Conservation (phyloP, 108 stramenopile species). For the Cyclotella distinguenda region DNA sequence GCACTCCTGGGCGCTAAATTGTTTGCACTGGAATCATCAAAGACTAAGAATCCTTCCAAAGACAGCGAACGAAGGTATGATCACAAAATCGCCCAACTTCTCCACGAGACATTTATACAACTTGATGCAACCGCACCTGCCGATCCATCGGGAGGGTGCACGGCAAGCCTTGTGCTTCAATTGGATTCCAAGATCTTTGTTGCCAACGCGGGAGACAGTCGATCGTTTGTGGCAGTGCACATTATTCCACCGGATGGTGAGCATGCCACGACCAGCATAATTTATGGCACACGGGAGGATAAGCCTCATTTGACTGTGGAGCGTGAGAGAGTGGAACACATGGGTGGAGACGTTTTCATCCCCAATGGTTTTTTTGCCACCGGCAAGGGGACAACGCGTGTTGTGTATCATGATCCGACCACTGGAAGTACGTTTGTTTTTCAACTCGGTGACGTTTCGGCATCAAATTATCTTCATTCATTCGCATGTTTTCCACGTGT, state of each 20-base stretch:
- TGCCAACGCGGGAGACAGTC: slow-evolving; percentile 83
- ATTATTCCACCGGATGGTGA: slow-evolving; percentile 20
- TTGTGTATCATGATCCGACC: slow-evolving; percentile 54
- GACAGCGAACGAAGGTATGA: slow-evolving; percentile 17
- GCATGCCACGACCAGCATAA: slow-evolving; percentile 38
- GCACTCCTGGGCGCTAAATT: slow-evolving; percentile 41
- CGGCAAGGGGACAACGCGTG: slow-evolving; percentile 59
- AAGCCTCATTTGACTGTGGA: slow-evolving; percentile 78
- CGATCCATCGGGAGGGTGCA: slow-evolving; percentile 62
- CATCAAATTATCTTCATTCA: no score
- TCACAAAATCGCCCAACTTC: slow-evolving; percentile 34
- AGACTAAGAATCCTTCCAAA: slow-evolving; percentile 4
- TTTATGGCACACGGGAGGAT: slow-evolving; percentile 70
- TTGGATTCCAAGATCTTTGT: slow-evolving; percentile 63
- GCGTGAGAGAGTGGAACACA: slow-evolving; percentile 57
- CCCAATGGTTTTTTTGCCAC: slow-evolving; percentile 39
- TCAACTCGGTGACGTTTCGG: not conserved
- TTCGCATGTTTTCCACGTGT: no score
- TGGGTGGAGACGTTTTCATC: slow-evolving; percentile 76
- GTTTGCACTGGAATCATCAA: slow-evolving; percentile 9
- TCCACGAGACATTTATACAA: slow-evolving; percentile 72
- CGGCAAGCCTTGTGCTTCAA: slow-evolving; percentile 69
- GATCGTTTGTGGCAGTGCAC: slow-evolving; percentile 74
- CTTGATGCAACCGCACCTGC: slow-evolving; percentile 71
- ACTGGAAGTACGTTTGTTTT: slow-evolving; percentile 35